Percentiles rank a stretch among this genome's conserved stretches.
Evolutionary conservation across 1,284 basidiomycete genomes (phyloP).

Genomic region (Cutaneotrichosporon sp.): DNA sequence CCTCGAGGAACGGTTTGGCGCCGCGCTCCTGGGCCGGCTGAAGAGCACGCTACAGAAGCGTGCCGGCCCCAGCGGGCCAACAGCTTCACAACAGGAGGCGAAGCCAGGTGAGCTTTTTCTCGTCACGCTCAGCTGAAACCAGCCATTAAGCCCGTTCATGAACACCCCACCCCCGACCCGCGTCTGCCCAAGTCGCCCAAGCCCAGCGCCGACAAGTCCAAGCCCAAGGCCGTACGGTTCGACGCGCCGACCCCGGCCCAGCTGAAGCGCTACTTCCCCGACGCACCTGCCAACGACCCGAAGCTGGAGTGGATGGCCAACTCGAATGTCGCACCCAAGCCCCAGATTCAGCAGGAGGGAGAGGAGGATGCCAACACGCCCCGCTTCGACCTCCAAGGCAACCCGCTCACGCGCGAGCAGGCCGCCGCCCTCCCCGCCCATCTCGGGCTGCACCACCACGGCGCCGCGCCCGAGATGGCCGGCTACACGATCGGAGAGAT

Average conservation of each 20-base stretch:
- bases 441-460: slow-evolving; percentile 86
- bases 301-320: slow-evolving; percentile 69
- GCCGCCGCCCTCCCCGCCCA: slow-evolving; percentile 65
- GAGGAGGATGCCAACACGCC: slow-evolving; percentile 20
- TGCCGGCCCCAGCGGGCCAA: background rate
- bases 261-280: slow-evolving; percentile 84
- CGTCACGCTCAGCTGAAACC: background rate
- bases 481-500: slow-evolving; percentile 89
- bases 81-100: background rate
- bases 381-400: slow-evolving; percentile 74
- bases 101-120: background rate
- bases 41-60: slow-evolving; percentile 55
- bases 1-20: slow-evolving; percentile 68
- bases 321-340: slow-evolving; percentile 58
- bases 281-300: slow-evolving; percentile 60
- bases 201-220: slow-evolving; percentile 2
- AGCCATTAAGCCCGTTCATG: slow-evolving; percentile 1
- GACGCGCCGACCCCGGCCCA: slow-evolving; percentile 61
- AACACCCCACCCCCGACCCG: background rate
- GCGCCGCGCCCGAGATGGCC: slow-evolving; percentile 69
- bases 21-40: slow-evolving; percentile 63
- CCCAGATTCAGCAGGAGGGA: too few species aligned
- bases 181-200: background rate
- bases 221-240: slow-evolving; percentile 18
- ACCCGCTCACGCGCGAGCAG: slow-evolving; percentile 60